Conservation (phyloP, 164 flowering plant species). For the Akebia trifoliata region DNA sequence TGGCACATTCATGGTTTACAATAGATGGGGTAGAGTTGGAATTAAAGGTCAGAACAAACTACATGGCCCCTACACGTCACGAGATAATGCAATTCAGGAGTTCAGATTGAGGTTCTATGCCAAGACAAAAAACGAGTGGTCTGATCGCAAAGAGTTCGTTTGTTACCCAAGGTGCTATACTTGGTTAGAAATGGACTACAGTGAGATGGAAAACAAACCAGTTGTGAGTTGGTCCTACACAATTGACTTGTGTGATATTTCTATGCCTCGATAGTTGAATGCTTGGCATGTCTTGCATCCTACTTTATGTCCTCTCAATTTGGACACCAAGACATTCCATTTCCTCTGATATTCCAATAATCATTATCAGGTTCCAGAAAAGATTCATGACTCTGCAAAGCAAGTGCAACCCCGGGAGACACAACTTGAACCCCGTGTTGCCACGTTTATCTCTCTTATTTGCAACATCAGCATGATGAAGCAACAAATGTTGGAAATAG, state of each 20-base stretch:
- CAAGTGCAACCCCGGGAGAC: conserved; percentile 36
- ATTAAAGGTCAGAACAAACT: conserved; percentile 53
- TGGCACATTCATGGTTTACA: conserved; percentile 44
- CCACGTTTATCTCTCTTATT: conserved; percentile 56
- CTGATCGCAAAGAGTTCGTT: conserved; percentile 34
- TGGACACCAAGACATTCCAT: background rate
- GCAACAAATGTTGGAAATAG: conserved; percentile 68
- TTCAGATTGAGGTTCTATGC: conserved; percentile 43
- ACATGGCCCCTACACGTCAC: conserved; percentile 43
- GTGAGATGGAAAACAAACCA: conserved; percentile 26
- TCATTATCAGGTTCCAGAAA: conserved; percentile 26
- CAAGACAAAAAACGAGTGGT: conserved; percentile 53
- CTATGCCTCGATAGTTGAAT: background rate
- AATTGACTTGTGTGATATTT: background rate
- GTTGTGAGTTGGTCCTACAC: conserved; percentile 25
- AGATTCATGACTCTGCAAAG: conserved; percentile 2
- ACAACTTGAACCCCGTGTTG: conserved; percentile 40
- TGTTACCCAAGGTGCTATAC: conserved; percentile 41
- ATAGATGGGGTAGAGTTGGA: conserved; percentile 71
- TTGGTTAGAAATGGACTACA: conserved; percentile 69
- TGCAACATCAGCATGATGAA: conserved; percentile 62
- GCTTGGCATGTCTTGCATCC: background rate
- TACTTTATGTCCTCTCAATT: background rate
- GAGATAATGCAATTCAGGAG: conserved; percentile 35
- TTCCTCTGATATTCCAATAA: background rate